Evolutionary conservation across 1,139 yeast species (phyloP).

Genomic region (Yamadazyma atlantica): DNA sequence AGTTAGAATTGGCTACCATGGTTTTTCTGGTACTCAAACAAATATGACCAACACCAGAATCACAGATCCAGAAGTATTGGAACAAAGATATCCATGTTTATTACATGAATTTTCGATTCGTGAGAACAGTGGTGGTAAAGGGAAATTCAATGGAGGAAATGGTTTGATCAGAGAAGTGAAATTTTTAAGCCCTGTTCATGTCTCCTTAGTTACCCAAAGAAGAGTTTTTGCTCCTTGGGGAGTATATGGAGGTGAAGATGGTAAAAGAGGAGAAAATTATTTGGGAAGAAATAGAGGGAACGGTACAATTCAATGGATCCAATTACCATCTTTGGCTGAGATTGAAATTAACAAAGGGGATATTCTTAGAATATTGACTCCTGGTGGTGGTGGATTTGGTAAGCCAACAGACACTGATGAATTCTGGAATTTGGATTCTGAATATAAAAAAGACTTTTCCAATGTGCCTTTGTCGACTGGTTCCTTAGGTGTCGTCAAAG

Average conservation of each 20-base stretch:
- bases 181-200: constrained; percentile 19
- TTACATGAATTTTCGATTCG: constrained; percentile 28
- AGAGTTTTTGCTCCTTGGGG: constrained; percentile 24
- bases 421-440: constrained; percentile 14
- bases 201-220: constrained; percentile 22
- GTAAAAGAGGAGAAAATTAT: constrained; percentile 57
- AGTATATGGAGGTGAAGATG: constrained; percentile 37
- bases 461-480: constrained; percentile 21
- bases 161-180: constrained; percentile 23
- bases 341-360: constrained; percentile 36
- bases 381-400: constrained; percentile 60
- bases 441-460: neutral
- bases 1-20: constrained; percentile 27
- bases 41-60: constrained; percentile 46
- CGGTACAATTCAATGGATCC: constrained; percentile 21
- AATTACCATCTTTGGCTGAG: constrained; percentile 22
- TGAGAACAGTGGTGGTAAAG: constrained; percentile 32
- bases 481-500: constrained; percentile 22
- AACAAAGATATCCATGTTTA: constrained; percentile 33
- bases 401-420: constrained; percentile 17
- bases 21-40: constrained; percentile 44
- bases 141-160: constrained; percentile 35
- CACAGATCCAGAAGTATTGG: constrained; percentile 39
- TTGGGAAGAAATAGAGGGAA: constrained; percentile 42
- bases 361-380: constrained; percentile 44